These are phyloP conservation scores for Elsinoe batatas DNA, from an alignment of 2,329 filamentous ascomycete genomes.

Conservation along the genomic window DNA sequence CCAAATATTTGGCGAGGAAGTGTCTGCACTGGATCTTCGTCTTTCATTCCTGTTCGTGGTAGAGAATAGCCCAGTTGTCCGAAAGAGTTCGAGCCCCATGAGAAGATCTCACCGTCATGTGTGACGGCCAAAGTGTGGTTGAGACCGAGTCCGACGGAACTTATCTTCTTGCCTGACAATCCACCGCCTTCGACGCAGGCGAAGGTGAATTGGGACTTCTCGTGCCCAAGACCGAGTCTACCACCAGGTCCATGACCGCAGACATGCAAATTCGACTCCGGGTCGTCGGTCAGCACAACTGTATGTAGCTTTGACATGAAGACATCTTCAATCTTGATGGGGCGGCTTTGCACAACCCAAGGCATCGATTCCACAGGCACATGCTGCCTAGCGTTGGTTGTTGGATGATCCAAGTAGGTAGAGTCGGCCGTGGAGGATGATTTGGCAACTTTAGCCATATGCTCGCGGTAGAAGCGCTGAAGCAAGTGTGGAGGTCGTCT, in stretches of 20 bases:
- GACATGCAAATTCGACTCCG: slow-evolving; percentile 81
- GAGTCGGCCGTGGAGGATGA: slow-evolving; percentile 20
- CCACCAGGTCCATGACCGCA: slow-evolving; percentile 88
- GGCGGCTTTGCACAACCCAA: slow-evolving; percentile 58
- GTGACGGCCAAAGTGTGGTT: slow-evolving; percentile 84
- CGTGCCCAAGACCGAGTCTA: slow-evolving; percentile 77
- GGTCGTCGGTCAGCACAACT: slow-evolving; percentile 76
- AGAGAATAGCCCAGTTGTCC: slow-evolving; percentile 80
- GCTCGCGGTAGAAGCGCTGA: slow-evolving; percentile 61
- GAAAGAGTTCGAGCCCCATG: slow-evolving; percentile 82
- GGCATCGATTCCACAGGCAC: slow-evolving; percentile 52
- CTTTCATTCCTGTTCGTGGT: slow-evolving; percentile 54
- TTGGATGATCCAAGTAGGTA: slow-evolving; percentile 15
- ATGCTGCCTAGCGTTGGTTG: slow-evolving; percentile 11
- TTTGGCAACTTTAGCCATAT: slow-evolving; percentile 38
- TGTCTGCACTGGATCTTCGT: slow-evolving; percentile 75
- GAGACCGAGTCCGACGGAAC: slow-evolving; percentile 74
- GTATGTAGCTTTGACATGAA: slow-evolving; percentile 86
- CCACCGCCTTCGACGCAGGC: slow-evolving; percentile 67
- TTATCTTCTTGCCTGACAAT: slow-evolving; percentile 62
- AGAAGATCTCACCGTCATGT: slow-evolving; percentile 80
- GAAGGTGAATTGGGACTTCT: slow-evolving; percentile 81
- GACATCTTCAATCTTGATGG: slow-evolving; percentile 69
- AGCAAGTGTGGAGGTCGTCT: slow-evolving; percentile 69
- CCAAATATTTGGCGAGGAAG: slow-evolving; percentile 85